phyloP scores from a whole-genome alignment of 1,284 basidiomycete genomes.

The Boletus hoseneyae region DNA sequence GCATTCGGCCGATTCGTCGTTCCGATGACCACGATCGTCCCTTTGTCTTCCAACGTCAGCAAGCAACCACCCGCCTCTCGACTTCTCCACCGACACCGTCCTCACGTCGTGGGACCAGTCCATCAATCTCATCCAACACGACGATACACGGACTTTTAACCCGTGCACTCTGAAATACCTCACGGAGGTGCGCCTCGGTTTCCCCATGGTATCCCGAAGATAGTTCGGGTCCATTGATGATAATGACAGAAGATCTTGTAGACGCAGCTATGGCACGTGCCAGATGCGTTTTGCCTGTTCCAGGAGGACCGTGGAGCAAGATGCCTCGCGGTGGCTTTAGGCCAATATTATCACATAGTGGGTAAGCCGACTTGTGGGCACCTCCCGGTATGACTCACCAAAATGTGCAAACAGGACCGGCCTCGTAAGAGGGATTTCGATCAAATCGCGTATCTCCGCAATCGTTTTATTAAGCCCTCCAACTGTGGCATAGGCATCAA shows the following conservation, averaged over 20 bases:
- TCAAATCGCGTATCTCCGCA: conserved; percentile 84
- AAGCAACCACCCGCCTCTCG: conserved; percentile 95
- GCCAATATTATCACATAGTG: conserved; percentile 41
- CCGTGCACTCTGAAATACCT: conserved; percentile 85
- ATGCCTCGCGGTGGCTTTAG: conserved; percentile 89
- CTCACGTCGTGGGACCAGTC: conserved; percentile 87
- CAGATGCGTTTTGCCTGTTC: conserved; percentile 93
- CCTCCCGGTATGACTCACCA: conserved; percentile 44
- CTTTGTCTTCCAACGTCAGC: conserved; percentile 77
- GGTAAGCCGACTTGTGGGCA: conserved; percentile 8
- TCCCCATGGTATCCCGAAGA: conserved; percentile 96
- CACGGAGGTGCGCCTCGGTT: conserved; percentile 87
- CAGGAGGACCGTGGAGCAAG: conserved; percentile 88
- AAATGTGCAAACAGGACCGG: conserved; percentile 91
- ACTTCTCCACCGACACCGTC: conserved; percentile 89
- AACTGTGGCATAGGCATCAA: conserved; percentile 66
- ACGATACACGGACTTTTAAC: conserved; percentile 86
- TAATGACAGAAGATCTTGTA: conserved; percentile 75
- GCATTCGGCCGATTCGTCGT: conserved; percentile 98
- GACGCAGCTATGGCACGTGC: conserved; percentile 86
- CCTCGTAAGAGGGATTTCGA: conserved; percentile 89
- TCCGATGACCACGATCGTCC: conserved; percentile 78
- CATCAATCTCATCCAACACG: conserved; percentile 96
- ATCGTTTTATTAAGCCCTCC: conserved; percentile 92
- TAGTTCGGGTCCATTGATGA: conserved; percentile 94